phyloP scores from a whole-genome alignment of 164 flowering plant species.

The Chloranthus sessilifolius region DNA sequence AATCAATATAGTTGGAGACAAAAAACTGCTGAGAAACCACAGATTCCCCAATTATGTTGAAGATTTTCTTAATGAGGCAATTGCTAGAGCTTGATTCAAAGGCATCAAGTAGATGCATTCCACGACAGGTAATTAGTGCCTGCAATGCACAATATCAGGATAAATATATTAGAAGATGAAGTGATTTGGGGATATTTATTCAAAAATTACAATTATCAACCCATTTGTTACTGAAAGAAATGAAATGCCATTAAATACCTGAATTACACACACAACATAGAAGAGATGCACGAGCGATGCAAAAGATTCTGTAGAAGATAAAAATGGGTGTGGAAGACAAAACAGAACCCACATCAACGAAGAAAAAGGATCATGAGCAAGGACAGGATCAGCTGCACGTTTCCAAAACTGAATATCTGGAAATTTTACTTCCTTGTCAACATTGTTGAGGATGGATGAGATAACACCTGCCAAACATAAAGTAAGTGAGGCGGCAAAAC shows the following conservation, averaged over 20 bases:
- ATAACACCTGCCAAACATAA: slow-evolving; percentile 41
- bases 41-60: slow-evolving; percentile 35
- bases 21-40: slow-evolving; percentile 40
- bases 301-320: slow-evolving; percentile 55
- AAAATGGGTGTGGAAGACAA: slow-evolving; percentile 72
- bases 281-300: slow-evolving; percentile 72
- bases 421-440: slow-evolving; percentile 31
- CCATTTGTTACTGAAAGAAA: not conserved
- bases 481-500: no score
- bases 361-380: slow-evolving; percentile 84
- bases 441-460: slow-evolving; percentile 32
- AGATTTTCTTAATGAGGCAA: slow-evolving; percentile 45
- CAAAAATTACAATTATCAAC: not conserved
- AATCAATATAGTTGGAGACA: slow-evolving; percentile 48
- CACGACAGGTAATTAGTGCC: slow-evolving; percentile 49
- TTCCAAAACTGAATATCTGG: slow-evolving; percentile 71
- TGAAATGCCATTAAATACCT: slow-evolving; percentile 37
- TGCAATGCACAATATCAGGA: slow-evolving; percentile 25
- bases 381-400: slow-evolving; percentile 74
- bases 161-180: slow-evolving; percentile 1
- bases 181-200: not conserved
- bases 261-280: slow-evolving; percentile 62
- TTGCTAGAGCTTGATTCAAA: slow-evolving; percentile 30
- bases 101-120: slow-evolving; percentile 18
- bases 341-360: slow-evolving; percentile 92